Percentiles rank a stretch among this genome's conserved stretches.
Conservation (phyloP, 805 yeast genomes). For the Blastobotrys mokoenaii region DNA sequence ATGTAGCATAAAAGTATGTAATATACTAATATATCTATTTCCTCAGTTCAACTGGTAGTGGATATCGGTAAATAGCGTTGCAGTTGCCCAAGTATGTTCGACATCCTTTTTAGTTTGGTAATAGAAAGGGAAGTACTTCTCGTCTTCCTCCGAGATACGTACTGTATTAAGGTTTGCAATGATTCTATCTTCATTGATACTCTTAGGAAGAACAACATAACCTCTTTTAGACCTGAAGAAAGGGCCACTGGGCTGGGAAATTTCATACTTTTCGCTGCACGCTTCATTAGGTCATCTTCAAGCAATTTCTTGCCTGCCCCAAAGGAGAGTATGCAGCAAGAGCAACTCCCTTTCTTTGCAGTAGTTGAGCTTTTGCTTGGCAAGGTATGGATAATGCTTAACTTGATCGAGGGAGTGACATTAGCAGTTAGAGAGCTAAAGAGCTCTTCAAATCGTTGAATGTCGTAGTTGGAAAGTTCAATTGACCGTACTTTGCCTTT, state of each 20-base stretch:
- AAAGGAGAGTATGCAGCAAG: constrained; percentile 75
- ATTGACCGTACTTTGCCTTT: constrained; percentile 46
- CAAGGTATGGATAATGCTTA: constrained; percentile 67
- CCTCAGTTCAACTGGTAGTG: too few relatives aligned
- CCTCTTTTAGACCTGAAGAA: constrained; percentile 35
- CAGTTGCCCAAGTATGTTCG: too few relatives aligned
- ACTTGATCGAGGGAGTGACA: constrained; percentile 59
- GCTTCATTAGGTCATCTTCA: constrained; percentile 43
- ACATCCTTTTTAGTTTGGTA: too few relatives aligned
- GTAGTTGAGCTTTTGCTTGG: constrained; percentile 53
- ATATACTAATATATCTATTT: too few relatives aligned
- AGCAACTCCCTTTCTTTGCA: constrained; percentile 44
- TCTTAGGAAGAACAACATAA: constrained; percentile 54
- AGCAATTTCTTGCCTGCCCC: constrained; percentile 58
- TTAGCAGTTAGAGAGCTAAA: constrained; percentile 40
- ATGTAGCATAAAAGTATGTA: too few relatives aligned
- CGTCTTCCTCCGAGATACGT: constrained; percentile 35
- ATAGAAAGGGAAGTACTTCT: too few relatives aligned
- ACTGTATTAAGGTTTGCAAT: constrained; percentile 31
- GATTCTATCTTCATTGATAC: constrained; percentile 55
- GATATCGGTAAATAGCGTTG: too few relatives aligned
- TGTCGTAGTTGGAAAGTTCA: constrained; percentile 57
- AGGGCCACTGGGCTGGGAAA: constrained; percentile 19
- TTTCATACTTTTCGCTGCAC: constrained; percentile 49
- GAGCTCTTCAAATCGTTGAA: constrained; percentile 34